phyloP scores from a whole-genome alignment of 2,329 filamentous ascomycete species.

The Hansfordia pulvinata region DNA sequence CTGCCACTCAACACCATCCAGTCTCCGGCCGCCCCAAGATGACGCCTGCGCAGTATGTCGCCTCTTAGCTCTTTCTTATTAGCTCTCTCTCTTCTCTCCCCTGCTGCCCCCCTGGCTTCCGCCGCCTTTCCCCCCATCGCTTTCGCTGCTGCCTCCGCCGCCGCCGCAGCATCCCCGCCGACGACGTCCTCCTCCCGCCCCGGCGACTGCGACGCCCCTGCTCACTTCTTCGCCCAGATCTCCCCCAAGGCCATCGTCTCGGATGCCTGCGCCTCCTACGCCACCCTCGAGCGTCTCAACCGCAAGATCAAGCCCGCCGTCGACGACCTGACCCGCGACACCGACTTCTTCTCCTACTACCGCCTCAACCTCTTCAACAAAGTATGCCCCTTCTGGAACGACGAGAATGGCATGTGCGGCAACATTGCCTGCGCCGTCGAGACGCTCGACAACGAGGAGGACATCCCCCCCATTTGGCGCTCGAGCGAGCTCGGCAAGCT shows the following conservation, averaged over 20 bases:
- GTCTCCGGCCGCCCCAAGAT: conserved; percentile 26
- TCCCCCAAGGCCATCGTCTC: conserved; percentile 80
- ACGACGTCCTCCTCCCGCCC: background rate
- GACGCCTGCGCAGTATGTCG: conserved; percentile 37
- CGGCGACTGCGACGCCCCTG: conserved; percentile 20
- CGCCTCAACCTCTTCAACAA: conserved; percentile 90
- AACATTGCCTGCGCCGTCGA: conserved; percentile 95
- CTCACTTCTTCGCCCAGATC: conserved; percentile 44
- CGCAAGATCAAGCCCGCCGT: conserved; percentile 60
- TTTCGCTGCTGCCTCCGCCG: conserved; percentile 7
- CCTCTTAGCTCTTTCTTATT: conserved; percentile 6
- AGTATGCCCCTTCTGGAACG: conserved; percentile 90
- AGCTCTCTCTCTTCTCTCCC: conserved; percentile 8
- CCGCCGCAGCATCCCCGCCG: conserved; percentile 4
- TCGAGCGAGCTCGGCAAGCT: conserved; percentile 85
- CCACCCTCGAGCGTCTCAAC: conserved; percentile 78
- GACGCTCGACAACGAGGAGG: conserved; percentile 87
- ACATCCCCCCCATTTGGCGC: conserved; percentile 84
- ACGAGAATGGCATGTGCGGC: conserved; percentile 86
- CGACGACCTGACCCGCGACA: conserved; percentile 68
- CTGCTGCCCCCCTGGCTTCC: conserved; percentile 10
- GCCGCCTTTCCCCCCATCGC: conserved; percentile 7
- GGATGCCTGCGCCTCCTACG: conserved; percentile 90
- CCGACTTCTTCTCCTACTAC: conserved; percentile 98
- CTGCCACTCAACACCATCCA: conserved; percentile 28